phyloP scores from a whole-genome alignment of 2,329 filamentous ascomycete species.

The Aspergillus neoniger region DNA sequence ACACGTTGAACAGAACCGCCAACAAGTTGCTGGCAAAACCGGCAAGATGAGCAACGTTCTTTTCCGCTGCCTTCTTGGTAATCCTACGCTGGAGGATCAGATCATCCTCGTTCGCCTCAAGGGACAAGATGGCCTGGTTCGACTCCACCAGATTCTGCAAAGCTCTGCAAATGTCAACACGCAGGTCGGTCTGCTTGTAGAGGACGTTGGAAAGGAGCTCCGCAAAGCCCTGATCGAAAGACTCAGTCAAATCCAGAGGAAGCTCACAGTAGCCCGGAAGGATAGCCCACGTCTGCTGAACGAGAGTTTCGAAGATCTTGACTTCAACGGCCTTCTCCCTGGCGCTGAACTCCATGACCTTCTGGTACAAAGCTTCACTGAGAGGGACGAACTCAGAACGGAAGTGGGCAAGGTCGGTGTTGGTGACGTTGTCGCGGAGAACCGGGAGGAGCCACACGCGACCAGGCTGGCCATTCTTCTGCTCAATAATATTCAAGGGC shows the following conservation, averaged over 20 bases:
- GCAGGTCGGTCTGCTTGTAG: conserved; percentile 86
- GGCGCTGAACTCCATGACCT: conserved; percentile 76
- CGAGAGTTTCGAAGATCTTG: conserved; percentile 96
- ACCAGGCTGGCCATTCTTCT: conserved; percentile 74
- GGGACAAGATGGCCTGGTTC: conserved; percentile 75
- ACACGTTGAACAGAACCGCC: conserved; percentile 98
- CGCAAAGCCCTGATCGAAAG: conserved; percentile 86
- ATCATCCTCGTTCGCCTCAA: conserved; percentile 70
- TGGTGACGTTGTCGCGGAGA: conserved; percentile 83
- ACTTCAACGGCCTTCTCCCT: conserved; percentile 91
- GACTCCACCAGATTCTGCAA: conserved; percentile 88
- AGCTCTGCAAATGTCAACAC: conserved; percentile 82
- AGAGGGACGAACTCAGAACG: conserved; percentile 81
- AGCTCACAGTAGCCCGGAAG: conserved; percentile 94
- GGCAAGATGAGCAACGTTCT: conserved; percentile 80
- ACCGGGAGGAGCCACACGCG: conserved; percentile 94
- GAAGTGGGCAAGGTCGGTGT: conserved; percentile 86
- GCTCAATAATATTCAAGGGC: conserved; percentile 80
- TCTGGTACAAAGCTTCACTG: conserved; percentile 87
- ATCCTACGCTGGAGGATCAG: conserved; percentile 77
- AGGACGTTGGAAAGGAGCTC: conserved; percentile 88
- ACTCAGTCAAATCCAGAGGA: conserved; percentile 72
- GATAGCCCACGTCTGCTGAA: conserved; percentile 92
- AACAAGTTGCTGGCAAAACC: conserved; percentile 83
- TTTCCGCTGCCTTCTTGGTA: conserved; percentile 70